These are phyloP conservation scores for Penicillium lividum DNA, from an alignment of 495 filamentous ascomycete species.

Conservation along the genomic window DNA sequence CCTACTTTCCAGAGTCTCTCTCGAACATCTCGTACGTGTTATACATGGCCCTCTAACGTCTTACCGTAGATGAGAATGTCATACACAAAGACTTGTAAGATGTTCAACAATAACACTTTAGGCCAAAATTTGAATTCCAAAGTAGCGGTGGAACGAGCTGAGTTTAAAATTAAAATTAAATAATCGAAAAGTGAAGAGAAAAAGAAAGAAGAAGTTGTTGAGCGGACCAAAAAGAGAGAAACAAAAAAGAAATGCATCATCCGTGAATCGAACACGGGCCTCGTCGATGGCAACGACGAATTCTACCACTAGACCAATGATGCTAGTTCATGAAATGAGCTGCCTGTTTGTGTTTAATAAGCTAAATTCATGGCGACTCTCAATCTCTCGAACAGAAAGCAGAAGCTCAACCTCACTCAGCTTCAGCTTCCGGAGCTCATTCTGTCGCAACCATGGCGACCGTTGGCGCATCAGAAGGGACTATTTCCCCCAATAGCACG, in stretches of 20 bases:
- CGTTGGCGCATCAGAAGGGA: slow-evolving; percentile 26
- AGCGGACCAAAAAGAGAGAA: slow-evolving; percentile 7
- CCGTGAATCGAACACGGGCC: slow-evolving; percentile 61
- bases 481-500: slow-evolving; percentile 50
- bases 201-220: not conserved
- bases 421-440: slow-evolving; percentile 24
- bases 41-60: too few species aligned
- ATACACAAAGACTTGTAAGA: too few species aligned
- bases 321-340: slow-evolving; percentile 28
- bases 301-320: slow-evolving; percentile 63
- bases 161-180: not conserved
- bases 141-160: not conserved
- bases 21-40: too few species aligned
- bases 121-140: too few species aligned
- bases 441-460: slow-evolving; percentile 45
- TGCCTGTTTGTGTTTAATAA: not conserved
- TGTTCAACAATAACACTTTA: too few species aligned
- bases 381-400: slow-evolving; percentile 10
- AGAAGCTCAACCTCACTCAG: slow-evolving; percentile 25
- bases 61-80: too few species aligned
- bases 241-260: slow-evolving; percentile 46
- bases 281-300: slow-evolving; percentile 62
- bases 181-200: not conserved
- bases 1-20: too few species aligned
- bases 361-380: not conserved